phyloP scores from a whole-genome alignment of 2,329 filamentous ascomycete genomes.

The Aspergillus pseudotamarii region DNA sequence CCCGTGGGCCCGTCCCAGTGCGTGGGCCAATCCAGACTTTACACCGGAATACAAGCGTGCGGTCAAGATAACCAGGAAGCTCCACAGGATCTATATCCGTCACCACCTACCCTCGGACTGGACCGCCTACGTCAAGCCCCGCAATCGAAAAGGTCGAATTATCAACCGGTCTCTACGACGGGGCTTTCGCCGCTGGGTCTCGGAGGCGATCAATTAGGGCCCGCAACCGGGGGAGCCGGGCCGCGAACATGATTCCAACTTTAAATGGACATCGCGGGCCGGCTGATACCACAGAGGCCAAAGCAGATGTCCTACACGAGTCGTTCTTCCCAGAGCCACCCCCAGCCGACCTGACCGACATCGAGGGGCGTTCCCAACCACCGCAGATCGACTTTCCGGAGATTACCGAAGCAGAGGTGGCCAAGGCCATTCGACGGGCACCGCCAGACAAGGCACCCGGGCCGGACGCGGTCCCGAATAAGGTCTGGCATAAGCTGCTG shows the following conservation, averaged over 20 bases:
- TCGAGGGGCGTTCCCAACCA: slow-evolving; percentile 14
- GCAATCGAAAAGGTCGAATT: not conserved
- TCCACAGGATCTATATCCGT: too few relatives aligned
- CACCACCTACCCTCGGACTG: too few relatives aligned
- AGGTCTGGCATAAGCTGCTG: slow-evolving; percentile 9
- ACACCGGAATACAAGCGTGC: too few relatives aligned
- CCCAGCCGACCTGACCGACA: not conserved
- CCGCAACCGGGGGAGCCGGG: slow-evolving; percentile 25
- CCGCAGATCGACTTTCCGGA: slow-evolving; percentile 2
- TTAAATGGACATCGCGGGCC: not conserved
- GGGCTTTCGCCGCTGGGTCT: not conserved
- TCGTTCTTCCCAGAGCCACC: not conserved
- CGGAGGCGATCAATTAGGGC: not conserved
- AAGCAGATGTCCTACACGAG: not conserved
- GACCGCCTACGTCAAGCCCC: not conserved
- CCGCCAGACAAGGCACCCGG: slow-evolving; percentile 8
- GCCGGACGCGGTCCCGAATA: slow-evolving; percentile 5
- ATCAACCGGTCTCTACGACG: not conserved
- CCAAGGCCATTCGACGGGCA: not conserved
- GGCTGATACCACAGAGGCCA: slow-evolving; percentile 5
- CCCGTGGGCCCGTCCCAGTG: too few relatives aligned
- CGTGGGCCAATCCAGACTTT: too few relatives aligned
- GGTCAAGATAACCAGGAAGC: too few relatives aligned
- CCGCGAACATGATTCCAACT: slow-evolving; percentile 13
- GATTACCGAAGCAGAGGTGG: not conserved